Conservation (phyloP, 139 green algal genomes). For the Auxenochlorella pyrenoidosa region DNA sequence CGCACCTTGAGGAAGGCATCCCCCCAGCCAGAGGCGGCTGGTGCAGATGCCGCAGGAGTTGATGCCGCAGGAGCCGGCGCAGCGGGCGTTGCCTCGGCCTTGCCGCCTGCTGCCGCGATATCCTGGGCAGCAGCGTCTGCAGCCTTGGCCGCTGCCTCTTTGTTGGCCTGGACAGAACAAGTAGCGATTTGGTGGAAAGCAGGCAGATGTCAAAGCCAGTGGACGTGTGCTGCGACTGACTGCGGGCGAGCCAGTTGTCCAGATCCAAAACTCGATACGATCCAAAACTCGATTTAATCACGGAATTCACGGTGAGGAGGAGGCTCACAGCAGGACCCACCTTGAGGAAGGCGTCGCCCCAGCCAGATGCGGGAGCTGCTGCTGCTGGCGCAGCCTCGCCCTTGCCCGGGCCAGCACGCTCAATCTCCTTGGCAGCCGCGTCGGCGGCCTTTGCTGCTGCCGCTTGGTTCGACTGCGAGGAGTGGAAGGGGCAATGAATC, state of each 20-base stretch:
- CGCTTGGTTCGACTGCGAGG: constrained; percentile 31
- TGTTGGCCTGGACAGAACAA: background rate
- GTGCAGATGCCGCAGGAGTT: background rate
- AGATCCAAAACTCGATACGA: too few species aligned
- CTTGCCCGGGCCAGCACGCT: background rate
- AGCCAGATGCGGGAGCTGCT: too few species aligned
- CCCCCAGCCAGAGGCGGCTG: constrained; percentile 27
- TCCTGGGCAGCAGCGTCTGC: constrained; percentile 18
- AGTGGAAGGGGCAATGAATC: background rate
- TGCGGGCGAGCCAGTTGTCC: too few species aligned
- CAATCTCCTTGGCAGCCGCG: constrained; percentile 39
- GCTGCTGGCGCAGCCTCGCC: background rate
- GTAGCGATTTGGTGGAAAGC: background rate
- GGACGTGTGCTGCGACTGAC: too few species aligned
- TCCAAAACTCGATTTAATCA: too few species aligned
- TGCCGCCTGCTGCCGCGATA: background rate
- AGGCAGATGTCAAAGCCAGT: too few species aligned
- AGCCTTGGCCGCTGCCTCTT: background rate
- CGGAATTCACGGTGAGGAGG: too few species aligned
- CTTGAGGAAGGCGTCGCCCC: too few species aligned
- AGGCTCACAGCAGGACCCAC: too few species aligned
- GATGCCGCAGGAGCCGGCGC: background rate
- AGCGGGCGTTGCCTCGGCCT: background rate
- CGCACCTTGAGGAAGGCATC: constrained; percentile 21
- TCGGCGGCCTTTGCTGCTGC: constrained; percentile 20